These are phyloP conservation scores for Pseudocercospora crystallina DNA, from an alignment of 2,329 filamentous ascomycete species.

Conservation along the genomic window DNA sequence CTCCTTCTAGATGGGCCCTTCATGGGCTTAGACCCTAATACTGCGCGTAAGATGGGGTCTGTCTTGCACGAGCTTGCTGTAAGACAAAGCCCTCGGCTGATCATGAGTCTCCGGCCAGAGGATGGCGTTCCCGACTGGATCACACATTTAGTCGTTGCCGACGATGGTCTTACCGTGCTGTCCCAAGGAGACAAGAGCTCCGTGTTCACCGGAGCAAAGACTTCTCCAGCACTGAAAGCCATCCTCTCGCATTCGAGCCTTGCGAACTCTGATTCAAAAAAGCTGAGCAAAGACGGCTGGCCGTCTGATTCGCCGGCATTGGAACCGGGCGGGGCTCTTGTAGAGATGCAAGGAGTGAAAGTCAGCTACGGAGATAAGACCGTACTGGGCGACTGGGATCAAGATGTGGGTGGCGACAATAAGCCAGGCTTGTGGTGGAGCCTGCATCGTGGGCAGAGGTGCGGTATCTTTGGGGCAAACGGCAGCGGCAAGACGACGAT, in stretches of 20 bases:
- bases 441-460: conserved; percentile 78
- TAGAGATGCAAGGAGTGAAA: conserved; percentile 83
- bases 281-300: conserved; percentile 34
- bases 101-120: conserved; percentile 79
- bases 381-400: conserved; percentile 78
- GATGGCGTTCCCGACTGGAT: conserved; percentile 89
- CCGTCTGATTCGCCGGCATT: conserved; percentile 23
- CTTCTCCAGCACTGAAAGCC: no score
- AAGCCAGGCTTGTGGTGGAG: conserved; percentile 72
- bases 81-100: conserved; percentile 65
- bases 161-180: conserved; percentile 64
- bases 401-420: conserved; percentile 52
- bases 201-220: no score
- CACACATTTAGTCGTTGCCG: conserved; percentile 74
- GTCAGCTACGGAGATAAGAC: conserved; percentile 77
- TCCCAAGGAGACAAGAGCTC: conserved; percentile 53
- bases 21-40: conserved; percentile 90
- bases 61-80: conserved; percentile 69
- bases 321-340: conserved; percentile 63
- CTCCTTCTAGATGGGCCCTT: conserved; percentile 90
- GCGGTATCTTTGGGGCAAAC: conserved; percentile 91
- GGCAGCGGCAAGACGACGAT: conserved; percentile 94
- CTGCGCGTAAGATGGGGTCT: conserved; percentile 67
- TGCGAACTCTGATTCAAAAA: neutral
- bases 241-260: no score